These are phyloP conservation scores for Arachnomyces sp. DNA, from an alignment of 2,329 filamentous ascomycete species.

Conservation along the genomic window DNA sequence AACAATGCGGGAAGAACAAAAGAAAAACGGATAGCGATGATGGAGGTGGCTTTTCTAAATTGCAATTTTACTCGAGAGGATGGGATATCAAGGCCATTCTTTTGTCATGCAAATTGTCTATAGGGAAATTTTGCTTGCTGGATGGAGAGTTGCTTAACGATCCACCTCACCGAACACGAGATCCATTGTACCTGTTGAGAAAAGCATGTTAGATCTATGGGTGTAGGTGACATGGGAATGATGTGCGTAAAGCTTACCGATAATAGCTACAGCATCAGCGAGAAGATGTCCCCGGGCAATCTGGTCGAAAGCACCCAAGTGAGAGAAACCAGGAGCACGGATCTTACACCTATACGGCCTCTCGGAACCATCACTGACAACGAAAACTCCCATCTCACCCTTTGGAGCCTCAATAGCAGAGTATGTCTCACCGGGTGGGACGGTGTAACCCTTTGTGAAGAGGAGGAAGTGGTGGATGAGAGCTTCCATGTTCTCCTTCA, in stretches of 20 bases:
- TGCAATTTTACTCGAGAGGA: too few relatives aligned
- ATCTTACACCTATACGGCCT: constrained; percentile 97
- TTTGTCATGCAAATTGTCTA: constrained; percentile 15
- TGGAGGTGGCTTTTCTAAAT: too few relatives aligned
- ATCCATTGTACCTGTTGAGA: constrained; percentile 61
- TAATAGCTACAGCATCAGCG: constrained; percentile 93
- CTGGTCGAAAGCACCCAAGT: constrained; percentile 90
- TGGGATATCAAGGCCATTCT: constrained; percentile 28
- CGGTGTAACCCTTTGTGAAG: constrained; percentile 96
- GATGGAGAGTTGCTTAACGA: constrained; percentile 30
- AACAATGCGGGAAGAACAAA: constrained; percentile 12
- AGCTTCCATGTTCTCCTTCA: constrained; percentile 99
- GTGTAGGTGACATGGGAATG: neutral
- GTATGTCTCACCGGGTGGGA: constrained; percentile 96
- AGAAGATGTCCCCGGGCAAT: constrained; percentile 84
- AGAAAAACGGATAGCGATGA: constrained; percentile 1
- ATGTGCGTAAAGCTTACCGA: constrained; percentile 42
- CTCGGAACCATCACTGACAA: constrained; percentile 94
- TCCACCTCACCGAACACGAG: constrained; percentile 71
- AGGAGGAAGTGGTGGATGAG: constrained; percentile 98
- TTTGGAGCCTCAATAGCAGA: constrained; percentile 98
- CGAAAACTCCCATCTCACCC: constrained; percentile 97
- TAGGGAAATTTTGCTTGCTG: constrained; percentile 12
- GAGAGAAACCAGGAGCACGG: constrained; percentile 90
- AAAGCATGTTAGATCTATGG: constrained; percentile 16